These are phyloP conservation scores for Candida odintsovae DNA, from an alignment of 805 yeast species.

Conservation along the genomic window DNA sequence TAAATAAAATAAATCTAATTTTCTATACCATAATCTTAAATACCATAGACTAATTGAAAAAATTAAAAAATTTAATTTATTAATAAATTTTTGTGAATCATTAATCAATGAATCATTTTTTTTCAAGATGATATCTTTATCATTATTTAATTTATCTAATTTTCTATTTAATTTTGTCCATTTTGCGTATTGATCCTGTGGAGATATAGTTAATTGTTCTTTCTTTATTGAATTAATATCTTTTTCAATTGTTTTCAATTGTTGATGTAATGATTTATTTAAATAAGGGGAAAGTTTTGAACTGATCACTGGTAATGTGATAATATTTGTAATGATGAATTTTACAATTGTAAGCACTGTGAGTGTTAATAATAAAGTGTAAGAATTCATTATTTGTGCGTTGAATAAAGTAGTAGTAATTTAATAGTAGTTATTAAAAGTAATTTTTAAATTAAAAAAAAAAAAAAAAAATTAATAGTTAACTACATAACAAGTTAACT, in stretches of 20 bases:
- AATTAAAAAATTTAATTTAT: slow-evolving; percentile 24
- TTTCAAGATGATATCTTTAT: not conserved
- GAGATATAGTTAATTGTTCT: slow-evolving; percentile 58
- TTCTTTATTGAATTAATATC: slow-evolving; percentile 43
- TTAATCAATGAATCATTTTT: not conserved
- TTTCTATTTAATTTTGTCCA: slow-evolving; percentile 88
- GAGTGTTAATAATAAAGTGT: not conserved
- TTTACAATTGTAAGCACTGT: slow-evolving; percentile 9
- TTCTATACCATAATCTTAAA: slow-evolving; percentile 47
- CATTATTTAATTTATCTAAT: not conserved
- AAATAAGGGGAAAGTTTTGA: slow-evolving; percentile 28
- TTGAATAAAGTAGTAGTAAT: too few species aligned
- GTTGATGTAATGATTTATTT: slow-evolving; percentile 14
- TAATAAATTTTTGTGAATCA: slow-evolving; percentile 25
- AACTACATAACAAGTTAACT: not conserved
- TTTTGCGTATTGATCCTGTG: slow-evolving; percentile 91
- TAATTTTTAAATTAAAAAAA: not conserved
- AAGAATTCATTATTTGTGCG: not conserved
- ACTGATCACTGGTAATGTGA: slow-evolving; percentile 35
- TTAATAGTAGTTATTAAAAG: too few species aligned
- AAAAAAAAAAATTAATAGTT: not conserved
- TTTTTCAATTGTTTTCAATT: slow-evolving; percentile 27
- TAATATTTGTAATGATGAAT: slow-evolving; percentile 24
- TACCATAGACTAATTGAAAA: slow-evolving; percentile 36
- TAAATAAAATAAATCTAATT: slow-evolving; percentile 49